Conservation (phyloP, 169 alveolate species). For the Plasmodium coatneyi region DNA sequence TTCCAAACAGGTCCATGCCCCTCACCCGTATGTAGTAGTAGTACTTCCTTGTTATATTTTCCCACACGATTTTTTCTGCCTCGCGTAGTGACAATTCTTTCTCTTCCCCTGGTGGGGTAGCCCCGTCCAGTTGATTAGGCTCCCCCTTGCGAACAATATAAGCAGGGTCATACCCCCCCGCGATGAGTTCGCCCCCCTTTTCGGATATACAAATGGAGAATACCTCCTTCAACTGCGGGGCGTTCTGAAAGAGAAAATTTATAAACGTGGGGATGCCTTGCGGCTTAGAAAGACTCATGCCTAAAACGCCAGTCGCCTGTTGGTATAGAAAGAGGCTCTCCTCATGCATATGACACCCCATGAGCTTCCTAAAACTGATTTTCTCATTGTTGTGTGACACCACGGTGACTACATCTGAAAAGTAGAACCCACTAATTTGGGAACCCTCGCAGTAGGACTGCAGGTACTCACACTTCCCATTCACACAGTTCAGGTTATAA, state of each 20-base stretch:
- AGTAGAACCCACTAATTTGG: slow-evolving; percentile 76
- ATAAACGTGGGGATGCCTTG: slow-evolving; percentile 68
- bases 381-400: slow-evolving; percentile 41
- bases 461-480: slow-evolving; percentile 74
- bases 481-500: slow-evolving; percentile 29
- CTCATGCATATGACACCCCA: slow-evolving; percentile 79
- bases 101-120: not conserved
- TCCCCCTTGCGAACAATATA: not conserved
- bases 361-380: slow-evolving; percentile 24
- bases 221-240: slow-evolving; percentile 11
- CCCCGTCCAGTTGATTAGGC: not conserved
- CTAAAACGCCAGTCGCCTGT: slow-evolving; percentile 83
- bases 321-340: slow-evolving; percentile 78
- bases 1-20: slow-evolving; percentile 44
- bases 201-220: slow-evolving; percentile 81
- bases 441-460: slow-evolving; percentile 83
- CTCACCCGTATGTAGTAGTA: slow-evolving; percentile 32
- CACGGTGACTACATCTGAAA: slow-evolving; percentile 71
- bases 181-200: slow-evolving; percentile 78
- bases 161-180: slow-evolving; percentile 77
- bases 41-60: slow-evolving; percentile 33
- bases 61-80: slow-evolving; percentile 32
- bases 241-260: slow-evolving; percentile 11
- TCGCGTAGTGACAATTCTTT: not conserved
- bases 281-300: slow-evolving; percentile 76